A percentile compares a stretch with the other conserved stretches of the same genome.
These are phyloP conservation scores for Trichoderma erinaceum DNA, from an alignment of 495 filamentous ascomycete species.

Conservation along the genomic window DNA sequence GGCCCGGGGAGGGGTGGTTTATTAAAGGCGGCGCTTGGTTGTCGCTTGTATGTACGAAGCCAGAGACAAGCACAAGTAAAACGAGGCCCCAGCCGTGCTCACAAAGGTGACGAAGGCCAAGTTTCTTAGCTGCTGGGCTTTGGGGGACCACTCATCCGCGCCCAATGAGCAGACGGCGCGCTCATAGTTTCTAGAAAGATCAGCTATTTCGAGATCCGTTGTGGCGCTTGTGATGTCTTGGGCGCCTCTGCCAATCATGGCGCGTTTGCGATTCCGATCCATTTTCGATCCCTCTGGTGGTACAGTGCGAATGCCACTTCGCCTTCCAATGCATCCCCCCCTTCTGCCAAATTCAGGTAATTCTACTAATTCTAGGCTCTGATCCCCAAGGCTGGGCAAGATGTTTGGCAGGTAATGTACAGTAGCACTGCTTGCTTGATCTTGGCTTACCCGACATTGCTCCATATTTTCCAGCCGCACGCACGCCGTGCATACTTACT, in stretches of 20 bases:
- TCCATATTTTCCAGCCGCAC: not conserved
- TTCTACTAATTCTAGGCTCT: not conserved
- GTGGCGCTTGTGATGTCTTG: not conserved
- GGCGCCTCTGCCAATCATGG: constrained; percentile 3
- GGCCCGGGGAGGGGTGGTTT: too few relatives aligned
- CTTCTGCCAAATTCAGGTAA: not conserved
- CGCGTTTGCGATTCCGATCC: constrained; percentile 8
- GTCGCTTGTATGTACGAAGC: not conserved
- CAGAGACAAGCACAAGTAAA: not conserved
- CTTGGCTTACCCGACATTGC: not conserved
- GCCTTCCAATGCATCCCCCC: not conserved
- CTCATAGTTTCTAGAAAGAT: constrained; percentile 1
- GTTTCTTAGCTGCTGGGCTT: constrained; percentile 2
- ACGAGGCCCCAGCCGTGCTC: not conserved
- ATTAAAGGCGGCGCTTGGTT: too few relatives aligned
- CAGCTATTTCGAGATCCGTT: constrained; percentile 2
- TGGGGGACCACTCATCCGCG: not conserved
- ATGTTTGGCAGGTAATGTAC: not conserved
- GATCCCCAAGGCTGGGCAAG: not conserved
- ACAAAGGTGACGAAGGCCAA: constrained; percentile 3
- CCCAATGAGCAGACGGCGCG: not conserved
- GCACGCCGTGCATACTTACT: not conserved
- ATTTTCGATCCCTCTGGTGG: not conserved
- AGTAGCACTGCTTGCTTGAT: not conserved
- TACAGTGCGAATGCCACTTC: constrained; percentile 7